Evolutionary conservation across 148 eudicot genomes (phyloP).

Genomic region (Fagopyrum tataricum): DNA sequence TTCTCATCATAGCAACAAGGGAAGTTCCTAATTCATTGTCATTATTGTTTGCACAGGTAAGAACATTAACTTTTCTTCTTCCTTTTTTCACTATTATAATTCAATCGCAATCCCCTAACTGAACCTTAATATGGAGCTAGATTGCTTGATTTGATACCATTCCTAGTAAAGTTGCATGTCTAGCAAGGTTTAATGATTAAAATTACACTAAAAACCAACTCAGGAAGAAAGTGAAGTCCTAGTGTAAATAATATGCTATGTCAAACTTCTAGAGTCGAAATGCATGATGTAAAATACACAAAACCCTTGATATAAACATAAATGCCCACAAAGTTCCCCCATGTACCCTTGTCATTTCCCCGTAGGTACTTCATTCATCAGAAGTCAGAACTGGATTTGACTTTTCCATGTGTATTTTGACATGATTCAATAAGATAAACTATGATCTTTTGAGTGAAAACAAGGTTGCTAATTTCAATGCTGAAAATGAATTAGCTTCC

Average conservation of each 20-base stretch:
- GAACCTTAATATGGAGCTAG: background rate
- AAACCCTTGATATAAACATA: background rate
- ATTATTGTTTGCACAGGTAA: slow-evolving; percentile 69
- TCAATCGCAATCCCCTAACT: too few species aligned
- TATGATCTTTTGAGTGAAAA: too few species aligned
- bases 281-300: background rate
- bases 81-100: too few species aligned
- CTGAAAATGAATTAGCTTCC: too few species aligned
- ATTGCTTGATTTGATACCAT: background rate
- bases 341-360: too few species aligned
- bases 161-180: background rate
- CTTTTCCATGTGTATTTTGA: too few species aligned
- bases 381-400: too few species aligned
- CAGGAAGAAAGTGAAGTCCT: background rate
- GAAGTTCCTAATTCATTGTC: slow-evolving; percentile 77
- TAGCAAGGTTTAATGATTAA: background rate
- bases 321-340: too few species aligned
- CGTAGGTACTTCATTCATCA: too few species aligned
- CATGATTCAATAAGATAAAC: too few species aligned
- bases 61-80: slow-evolving; percentile 13
- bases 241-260: background rate
- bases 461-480: too few species aligned
- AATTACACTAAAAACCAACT: background rate
- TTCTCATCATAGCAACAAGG: slow-evolving; percentile 68
- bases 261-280: background rate